A percentile compares a stretch with the other conserved stretches of the same genome.
phyloP scores from a whole-genome alignment of 2,329 filamentous ascomycete genomes.

The Neonectria faginata region DNA sequence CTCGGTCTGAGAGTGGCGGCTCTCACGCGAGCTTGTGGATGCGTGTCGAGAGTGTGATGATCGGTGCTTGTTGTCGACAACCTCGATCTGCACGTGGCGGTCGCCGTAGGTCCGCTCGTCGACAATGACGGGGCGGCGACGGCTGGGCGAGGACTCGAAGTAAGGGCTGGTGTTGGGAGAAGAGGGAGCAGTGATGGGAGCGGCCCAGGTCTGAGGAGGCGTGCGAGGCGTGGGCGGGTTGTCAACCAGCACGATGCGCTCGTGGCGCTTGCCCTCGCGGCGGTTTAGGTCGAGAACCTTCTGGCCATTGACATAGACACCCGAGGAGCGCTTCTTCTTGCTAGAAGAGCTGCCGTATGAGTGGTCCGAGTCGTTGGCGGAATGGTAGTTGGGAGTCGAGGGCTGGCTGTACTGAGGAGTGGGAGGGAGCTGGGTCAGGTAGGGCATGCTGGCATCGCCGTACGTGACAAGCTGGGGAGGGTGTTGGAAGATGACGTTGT shows the following conservation, averaged over 20 bases:
- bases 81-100: conserved; percentile 53
- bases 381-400: conserved; percentile 51
- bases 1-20: conserved; percentile 44
- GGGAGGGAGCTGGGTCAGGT: conserved; percentile 53
- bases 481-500: conserved; percentile 56
- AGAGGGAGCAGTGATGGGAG: conserved; percentile 55
- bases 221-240: conserved; percentile 59
- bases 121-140: conserved; percentile 53
- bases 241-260: conserved; percentile 60
- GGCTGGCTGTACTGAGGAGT: conserved; percentile 53
- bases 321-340: conserved; percentile 50
- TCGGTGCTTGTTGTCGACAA: conserved; percentile 48
- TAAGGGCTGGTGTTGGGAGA: conserved; percentile 51
- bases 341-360: conserved; percentile 49
- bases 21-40: conserved; percentile 52
- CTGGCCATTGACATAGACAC: conserved; percentile 54
- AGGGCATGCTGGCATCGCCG: conserved; percentile 44
- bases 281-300: conserved; percentile 51
- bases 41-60: conserved; percentile 52
- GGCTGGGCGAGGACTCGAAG: conserved; percentile 41
- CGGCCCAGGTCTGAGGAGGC: conserved; percentile 56
- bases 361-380: conserved; percentile 53
- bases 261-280: conserved; percentile 50
- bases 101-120: conserved; percentile 50
- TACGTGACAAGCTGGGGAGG: conserved; percentile 53